Base-by-base conservation (phyloP, 108 stramenopile species). In the Pinguiococcus pyrenoidosus region DNA sequence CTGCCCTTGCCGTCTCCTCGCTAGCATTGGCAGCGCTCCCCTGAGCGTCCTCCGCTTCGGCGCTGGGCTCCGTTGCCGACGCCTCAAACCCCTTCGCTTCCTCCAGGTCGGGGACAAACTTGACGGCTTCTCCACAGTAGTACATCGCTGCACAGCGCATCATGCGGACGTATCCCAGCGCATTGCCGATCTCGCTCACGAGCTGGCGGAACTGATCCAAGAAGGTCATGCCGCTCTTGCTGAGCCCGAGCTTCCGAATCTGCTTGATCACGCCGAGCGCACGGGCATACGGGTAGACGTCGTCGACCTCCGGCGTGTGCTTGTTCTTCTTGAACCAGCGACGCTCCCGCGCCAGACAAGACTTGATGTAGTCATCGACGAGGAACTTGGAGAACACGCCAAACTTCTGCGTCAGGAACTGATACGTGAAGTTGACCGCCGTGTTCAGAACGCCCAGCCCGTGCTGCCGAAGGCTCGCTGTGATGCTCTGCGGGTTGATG, bases 121-220 rank as follows among this genome's bases (percentile, higher is more conserved):
- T 46, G 8, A 58, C 56, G 13, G 66, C 62, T 7, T 46, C 51
- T 4, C 44, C 39, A n/a, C 46, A 30, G 13, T 27, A 67, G 10
- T 17, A 49, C 46, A 62, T 57, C 9, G 48, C 62, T 3, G 72
- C 72, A 24, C 28, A 16, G 8, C 72, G 36, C 16, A 73, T 58
- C 58, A 69, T 68, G 53, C 68, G 58, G 10, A 73, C 64, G 46
- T 56, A 73, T 29, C 75, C 73, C 37, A 82, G 42, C 13, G 75
- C 71, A 67, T 82, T 82, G 24, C 80, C 80, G 14, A 82, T 70
- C 23, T 70, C 58, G 27, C 71, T 59, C 37, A 81, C 51, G 33
- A 72, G 18, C 13, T 40, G 32, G 14, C 80, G 40, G 39, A 71
- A 74, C 20, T 51, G 62, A 37, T 76, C 68, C 13, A 69, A 24